phyloP scores from a whole-genome alignment of 176 grass and related monocot genomes.

The Cocos nucifera region DNA sequence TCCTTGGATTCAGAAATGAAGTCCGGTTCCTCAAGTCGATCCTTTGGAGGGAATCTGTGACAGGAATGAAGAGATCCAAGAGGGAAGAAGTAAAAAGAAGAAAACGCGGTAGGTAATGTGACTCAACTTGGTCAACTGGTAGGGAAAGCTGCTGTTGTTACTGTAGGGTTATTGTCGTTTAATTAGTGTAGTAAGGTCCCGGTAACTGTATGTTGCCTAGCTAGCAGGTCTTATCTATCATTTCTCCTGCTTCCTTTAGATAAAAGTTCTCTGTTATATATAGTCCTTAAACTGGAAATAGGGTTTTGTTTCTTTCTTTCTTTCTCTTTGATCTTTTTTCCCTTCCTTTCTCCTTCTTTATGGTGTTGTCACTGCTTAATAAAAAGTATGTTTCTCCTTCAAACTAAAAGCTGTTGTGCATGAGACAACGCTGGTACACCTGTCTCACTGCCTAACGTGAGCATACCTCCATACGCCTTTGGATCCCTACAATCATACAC shows the following conservation, averaged over 20 bases:
- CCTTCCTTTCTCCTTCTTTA: background rate
- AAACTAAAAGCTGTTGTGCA: constrained; percentile 1
- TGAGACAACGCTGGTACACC: constrained; percentile 19
- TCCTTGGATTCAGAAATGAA: constrained; percentile 74
- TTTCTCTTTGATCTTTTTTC: background rate
- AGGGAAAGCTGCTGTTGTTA: too few relatives aligned
- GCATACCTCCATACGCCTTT: constrained; percentile 2
- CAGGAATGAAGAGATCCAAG: background rate
- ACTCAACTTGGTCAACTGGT: too few relatives aligned
- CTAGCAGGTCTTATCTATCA: too few relatives aligned
- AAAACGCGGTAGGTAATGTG: too few relatives aligned
- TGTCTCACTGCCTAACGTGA: constrained; percentile 17
- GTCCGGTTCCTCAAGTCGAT: constrained; percentile 8
- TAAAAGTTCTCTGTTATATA: background rate
- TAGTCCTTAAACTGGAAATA: background rate
- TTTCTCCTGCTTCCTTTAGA: too few relatives aligned
- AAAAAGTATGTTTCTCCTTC: background rate
- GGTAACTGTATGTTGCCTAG: too few relatives aligned
- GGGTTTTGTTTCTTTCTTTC: constrained; percentile 1
- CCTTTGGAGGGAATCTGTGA: constrained; percentile 1
- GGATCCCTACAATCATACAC: constrained; percentile 15
- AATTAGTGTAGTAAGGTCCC: too few relatives aligned
- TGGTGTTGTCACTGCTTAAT: background rate
- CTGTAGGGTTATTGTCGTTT: too few relatives aligned
- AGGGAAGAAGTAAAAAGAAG: too few relatives aligned